Evolutionary conservation across 2,329 filamentous ascomycete genomes (phyloP).

Genomic region (Niveomyces coronatus): DNA sequence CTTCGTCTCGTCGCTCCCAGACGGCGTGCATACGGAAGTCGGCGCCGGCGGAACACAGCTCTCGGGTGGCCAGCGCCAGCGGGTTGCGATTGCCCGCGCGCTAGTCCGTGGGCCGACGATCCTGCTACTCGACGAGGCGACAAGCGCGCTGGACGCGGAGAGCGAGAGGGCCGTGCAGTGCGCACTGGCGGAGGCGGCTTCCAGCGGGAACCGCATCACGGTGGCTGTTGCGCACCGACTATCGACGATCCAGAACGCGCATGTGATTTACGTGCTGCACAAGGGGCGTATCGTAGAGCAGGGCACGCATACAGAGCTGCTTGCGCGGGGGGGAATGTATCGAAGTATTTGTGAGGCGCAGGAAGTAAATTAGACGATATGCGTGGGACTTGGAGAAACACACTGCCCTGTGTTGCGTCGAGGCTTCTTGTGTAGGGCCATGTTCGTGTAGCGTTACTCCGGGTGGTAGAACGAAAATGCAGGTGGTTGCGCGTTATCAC

Average conservation of each 20-base stretch:
- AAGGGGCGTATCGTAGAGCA: conserved; percentile 44
- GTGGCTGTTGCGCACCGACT: conserved; percentile 90
- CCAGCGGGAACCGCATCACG: conserved; percentile 77
- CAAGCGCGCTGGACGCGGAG: conserved; percentile 86
- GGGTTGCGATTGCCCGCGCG: conserved; percentile 82
- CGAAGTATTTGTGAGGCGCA: conserved; percentile 38
- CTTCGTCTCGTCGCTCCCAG: conserved; percentile 70
- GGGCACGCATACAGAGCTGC: conserved; percentile 46
- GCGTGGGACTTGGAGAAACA: neutral
- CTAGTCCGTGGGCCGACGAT: conserved; percentile 88
- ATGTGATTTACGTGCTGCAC: conserved; percentile 52
- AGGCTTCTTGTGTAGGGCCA: no score
- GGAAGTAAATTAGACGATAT: conserved; percentile 22
- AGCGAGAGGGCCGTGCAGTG: conserved; percentile 88
- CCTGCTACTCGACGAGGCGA: conserved; percentile 86
- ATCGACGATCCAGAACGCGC: conserved; percentile 72
- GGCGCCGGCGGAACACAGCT: conserved; percentile 78
- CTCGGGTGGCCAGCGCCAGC: conserved; percentile 84
- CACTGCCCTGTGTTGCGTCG: no score
- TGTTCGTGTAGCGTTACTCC: no score
- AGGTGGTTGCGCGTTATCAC: no score
- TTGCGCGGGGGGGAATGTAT: conserved; percentile 35
- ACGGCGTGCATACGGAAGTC: conserved; percentile 80
- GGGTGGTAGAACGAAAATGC: no score
- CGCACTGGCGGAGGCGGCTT: conserved; percentile 62